Base-by-base conservation (phyloP, 2,329 filamentous ascomycete genomes). In the Eurotiales sp. region DNA sequence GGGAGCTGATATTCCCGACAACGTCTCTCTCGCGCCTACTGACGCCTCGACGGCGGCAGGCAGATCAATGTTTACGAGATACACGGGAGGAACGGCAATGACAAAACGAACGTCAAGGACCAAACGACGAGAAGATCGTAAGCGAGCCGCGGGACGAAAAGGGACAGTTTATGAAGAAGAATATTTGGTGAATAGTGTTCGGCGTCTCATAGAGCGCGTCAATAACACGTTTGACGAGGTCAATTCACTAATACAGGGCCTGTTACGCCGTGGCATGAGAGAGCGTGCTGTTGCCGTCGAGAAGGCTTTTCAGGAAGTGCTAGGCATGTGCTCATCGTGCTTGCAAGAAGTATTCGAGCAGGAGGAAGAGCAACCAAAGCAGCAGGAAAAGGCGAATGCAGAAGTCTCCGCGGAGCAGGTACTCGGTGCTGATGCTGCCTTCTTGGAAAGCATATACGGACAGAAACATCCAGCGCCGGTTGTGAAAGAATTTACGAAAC, bases 101-200 rank as follows among this genome's bases (percentile, higher is more conserved):
- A 83, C 2, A 45, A 81, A 90, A 11, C 87, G 87, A 53, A 96
- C 90, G 36, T 87, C 83, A 64, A 95, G 93, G 77, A 96, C 95
- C 65, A 84, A 90, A 47, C 79, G 86, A 21, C 80, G 90, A 17
- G 93, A 99, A 70, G 93, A 99, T 76, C 84, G 95, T 68, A 99
- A 99, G 79, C 84, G 92, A 14, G 93, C 93, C 0, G 78, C 90
- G 7, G 93, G 93, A 21, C 92, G 96, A 68, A 97, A 97, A 76
- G 93, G 93, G 10, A 96, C 89, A 14, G 88, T 99, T 4, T 99
- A 99, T 69, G 93, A 99, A 69, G 92, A 97, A 65, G 93, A 97
- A 70, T 99, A 99, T 68, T 81, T 99, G 4, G 85, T 96, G 53
- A 93, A 91, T 67, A 92, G 86, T 59, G 84, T 97, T 30, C 82